Percentiles rank a stretch among this genome's conserved stretches.
phyloP scores from a whole-genome alignment of 768 basidiomycete species.

The Hygrocybe punicea region DNA sequence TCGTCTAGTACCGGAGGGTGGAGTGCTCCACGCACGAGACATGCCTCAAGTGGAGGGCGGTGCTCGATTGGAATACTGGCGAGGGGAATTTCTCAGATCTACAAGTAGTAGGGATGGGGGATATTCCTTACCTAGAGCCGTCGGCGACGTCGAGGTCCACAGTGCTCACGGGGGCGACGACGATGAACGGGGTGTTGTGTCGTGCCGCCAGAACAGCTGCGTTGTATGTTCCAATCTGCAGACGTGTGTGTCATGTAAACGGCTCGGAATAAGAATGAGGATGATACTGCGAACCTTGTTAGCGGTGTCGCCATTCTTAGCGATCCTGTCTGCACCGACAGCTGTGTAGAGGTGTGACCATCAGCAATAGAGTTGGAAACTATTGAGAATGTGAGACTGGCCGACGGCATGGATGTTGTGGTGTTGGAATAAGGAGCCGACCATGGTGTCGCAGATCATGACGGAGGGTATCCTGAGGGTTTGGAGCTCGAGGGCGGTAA shows the following conservation, averaged over 20 bases:
- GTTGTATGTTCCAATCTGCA: slow-evolving; percentile 89
- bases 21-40: slow-evolving; percentile 78
- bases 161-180: slow-evolving; percentile 89
- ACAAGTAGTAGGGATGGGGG: slow-evolving; percentile 6
- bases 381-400: slow-evolving; percentile 31
- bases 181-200: slow-evolving; percentile 87
- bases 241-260: slow-evolving; percentile 1
- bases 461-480: slow-evolving; percentile 79
- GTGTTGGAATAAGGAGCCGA: slow-evolving; percentile 91
- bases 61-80: slow-evolving; percentile 88
- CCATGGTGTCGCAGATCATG: slow-evolving; percentile 98
- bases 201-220: slow-evolving; percentile 88
- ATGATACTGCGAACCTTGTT: slow-evolving; percentile 60
- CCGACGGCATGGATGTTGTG: slow-evolving; percentile 78
- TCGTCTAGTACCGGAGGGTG: slow-evolving; percentile 42
- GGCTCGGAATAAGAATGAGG: background rate
- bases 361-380: background rate
- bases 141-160: slow-evolving; percentile 78
- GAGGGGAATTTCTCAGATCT: slow-evolving; percentile 26
- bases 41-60: slow-evolving; percentile 82
- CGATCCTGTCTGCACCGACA: slow-evolving; percentile 87
- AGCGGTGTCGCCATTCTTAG: slow-evolving; percentile 92
- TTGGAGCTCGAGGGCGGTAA: slow-evolving; percentile 87
- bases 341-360: slow-evolving; percentile 41
- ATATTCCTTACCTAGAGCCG: slow-evolving; percentile 56